Evolutionary conservation across 768 basidiomycete genomes (phyloP).

Genomic region (Cubamyces lactineus): DNA sequence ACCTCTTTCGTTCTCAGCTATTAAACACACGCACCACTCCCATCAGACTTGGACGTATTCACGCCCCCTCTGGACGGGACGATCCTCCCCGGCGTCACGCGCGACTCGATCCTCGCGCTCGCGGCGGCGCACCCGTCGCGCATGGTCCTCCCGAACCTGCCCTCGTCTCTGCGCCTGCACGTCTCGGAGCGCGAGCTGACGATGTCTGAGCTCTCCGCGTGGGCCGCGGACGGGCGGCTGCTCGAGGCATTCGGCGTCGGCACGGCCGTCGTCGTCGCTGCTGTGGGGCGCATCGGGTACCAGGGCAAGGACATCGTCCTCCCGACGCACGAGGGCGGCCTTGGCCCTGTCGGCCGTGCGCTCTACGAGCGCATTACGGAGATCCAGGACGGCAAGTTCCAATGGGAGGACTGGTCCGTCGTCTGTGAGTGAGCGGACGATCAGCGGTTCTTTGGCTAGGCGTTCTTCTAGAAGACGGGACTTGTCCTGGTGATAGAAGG

Average conservation of each 20-base stretch:
- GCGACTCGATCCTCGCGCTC: constrained; percentile 80
- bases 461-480: too few species aligned
- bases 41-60: constrained; percentile 72
- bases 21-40: neutral
- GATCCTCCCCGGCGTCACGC: constrained; percentile 91
- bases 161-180: constrained; percentile 46
- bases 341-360: constrained; percentile 64
- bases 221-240: constrained; percentile 60
- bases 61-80: constrained; percentile 91
- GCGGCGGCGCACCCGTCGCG: constrained; percentile 56
- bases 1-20: neutral
- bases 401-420: constrained; percentile 71
- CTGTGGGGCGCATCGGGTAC: constrained; percentile 75
- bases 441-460: too few species aligned
- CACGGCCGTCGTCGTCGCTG: constrained; percentile 78
- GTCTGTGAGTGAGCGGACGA: constrained; percentile 30
- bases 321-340: constrained; percentile 54
- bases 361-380: constrained; percentile 75
- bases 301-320: constrained; percentile 63
- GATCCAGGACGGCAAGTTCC: constrained; percentile 69
- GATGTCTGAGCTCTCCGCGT: constrained; percentile 45
- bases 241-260: constrained; percentile 87
- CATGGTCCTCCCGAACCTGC: constrained; percentile 42
- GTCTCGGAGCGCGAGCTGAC: constrained; percentile 50
- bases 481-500: too few species aligned